Percentiles rank a stretch among this genome's conserved stretches.
Conservation (phyloP, 148 eudicot species). For the Silene conica region DNA sequence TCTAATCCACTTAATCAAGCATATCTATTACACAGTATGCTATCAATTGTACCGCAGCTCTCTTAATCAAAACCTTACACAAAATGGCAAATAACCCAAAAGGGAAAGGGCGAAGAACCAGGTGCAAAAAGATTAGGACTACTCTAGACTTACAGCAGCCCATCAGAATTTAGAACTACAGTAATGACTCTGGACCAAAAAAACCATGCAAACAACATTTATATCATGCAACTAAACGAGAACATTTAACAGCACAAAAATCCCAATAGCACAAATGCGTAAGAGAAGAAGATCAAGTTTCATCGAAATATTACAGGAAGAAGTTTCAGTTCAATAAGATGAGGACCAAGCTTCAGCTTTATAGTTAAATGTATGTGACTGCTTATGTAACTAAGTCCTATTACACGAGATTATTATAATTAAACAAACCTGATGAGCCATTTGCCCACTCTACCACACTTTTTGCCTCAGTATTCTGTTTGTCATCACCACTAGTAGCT, state of each 20-base stretch:
- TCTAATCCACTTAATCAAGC: background rate
- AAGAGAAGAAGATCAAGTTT: background rate
- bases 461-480: slow-evolving; percentile 67
- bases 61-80: background rate
- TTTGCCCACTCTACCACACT: slow-evolving; percentile 87
- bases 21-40: background rate
- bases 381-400: background rate
- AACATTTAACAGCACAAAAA: background rate
- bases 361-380: background rate
- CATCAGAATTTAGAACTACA: background rate
- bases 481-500: slow-evolving; percentile 72
- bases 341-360: background rate
- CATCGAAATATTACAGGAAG: background rate
- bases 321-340: background rate
- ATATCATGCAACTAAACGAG: background rate
- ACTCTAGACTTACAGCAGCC: background rate
- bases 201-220: background rate
- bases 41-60: background rate
- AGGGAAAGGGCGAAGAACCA: background rate
- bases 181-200: background rate
- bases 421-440: slow-evolving; percentile 74
- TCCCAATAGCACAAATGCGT: background rate
- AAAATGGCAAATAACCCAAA: background rate
- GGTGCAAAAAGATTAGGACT: background rate
- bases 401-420: background rate